Base-by-base conservation (phyloP, 1,284 basidiomycete species). In the Sporisorium scitamineum region DNA sequence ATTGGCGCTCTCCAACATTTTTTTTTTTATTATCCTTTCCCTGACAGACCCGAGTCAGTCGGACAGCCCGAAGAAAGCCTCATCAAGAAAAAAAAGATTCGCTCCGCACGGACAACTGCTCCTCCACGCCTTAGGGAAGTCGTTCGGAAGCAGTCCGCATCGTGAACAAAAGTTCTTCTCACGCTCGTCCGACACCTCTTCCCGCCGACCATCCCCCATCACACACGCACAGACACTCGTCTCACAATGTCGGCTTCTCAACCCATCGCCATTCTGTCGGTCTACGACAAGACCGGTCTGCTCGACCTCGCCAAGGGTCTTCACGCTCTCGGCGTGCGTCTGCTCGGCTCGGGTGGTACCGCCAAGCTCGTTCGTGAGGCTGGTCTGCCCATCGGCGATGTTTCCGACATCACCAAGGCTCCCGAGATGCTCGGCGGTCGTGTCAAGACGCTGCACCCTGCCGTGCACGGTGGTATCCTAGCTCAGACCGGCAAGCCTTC, bases 371-470 rank as follows among this genome's bases (percentile, higher is more conserved):
- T 99, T 86, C 91, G 97, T 84, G 95, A 97, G 69, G 92, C 94
- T 47, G 95, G 94, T 20, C 90, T 98, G 71, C 89, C 91, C 56
- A 95, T 99, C 80, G 91, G 94, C 78, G 97, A 99, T 90, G 95
- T 99, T 50, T 94, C 95, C 22, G 93, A 95, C 84, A 93, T 99
- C 87, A 99, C 97, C 56, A 96, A 96, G 84, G 95, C 95, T 1
- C 97, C 96, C n/a, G 97, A 99, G 87, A 99, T 99, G 94, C 90
- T 99, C 16, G 95, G 96, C 61, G 97, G 97, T 47, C 90, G 97
- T 73, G 97, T 99, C 76, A 99, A 99, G 89, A 99, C 97, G 6
- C 90, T 99, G n/a, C 97, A 99, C 85, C 97, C 97, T 55, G 95
- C 93, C 22, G 94, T 99, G 26, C 97, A 99, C 86, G 97, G 97